These are phyloP conservation scores for Malassezia furfur DNA, from an alignment of 1,284 basidiomycete species.

Conservation along the genomic window DNA sequence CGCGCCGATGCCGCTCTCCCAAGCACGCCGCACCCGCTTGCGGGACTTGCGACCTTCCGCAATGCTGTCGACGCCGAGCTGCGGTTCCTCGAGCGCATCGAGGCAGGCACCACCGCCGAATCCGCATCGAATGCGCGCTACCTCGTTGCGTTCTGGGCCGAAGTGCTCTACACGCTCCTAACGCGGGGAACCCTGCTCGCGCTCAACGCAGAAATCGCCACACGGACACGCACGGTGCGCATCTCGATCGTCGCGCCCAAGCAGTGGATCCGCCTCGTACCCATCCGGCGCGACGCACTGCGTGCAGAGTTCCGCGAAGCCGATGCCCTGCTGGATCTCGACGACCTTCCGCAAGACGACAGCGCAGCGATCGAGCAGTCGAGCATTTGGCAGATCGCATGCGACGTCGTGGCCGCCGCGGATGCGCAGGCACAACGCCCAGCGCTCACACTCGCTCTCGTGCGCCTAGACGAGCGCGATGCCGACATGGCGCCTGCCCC, in stretches of 20 bases:
- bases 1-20: background rate
- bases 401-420: background rate
- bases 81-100: background rate
- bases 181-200: background rate
- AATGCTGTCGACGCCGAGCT: conserved; percentile 8
- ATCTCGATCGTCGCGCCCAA: background rate
- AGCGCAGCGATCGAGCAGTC: background rate
- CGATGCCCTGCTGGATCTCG: background rate
- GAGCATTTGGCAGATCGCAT: background rate
- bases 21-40: background rate
- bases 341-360: background rate
- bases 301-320: conserved; percentile 10
- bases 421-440: background rate
- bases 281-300: conserved; percentile 2
- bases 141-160: conserved; percentile 13
- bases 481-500: background rate
- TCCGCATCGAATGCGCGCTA: conserved; percentile 6
- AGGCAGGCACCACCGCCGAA: background rate
- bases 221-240: background rate
- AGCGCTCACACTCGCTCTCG: background rate
- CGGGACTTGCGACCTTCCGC: conserved; percentile 5
- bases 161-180: conserved; percentile 8
- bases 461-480: background rate
- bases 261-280: conserved; percentile 10
- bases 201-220: background rate